phyloP scores from a whole-genome alignment of 1,284 basidiomycete species.

The Volvariella surrecta region DNA sequence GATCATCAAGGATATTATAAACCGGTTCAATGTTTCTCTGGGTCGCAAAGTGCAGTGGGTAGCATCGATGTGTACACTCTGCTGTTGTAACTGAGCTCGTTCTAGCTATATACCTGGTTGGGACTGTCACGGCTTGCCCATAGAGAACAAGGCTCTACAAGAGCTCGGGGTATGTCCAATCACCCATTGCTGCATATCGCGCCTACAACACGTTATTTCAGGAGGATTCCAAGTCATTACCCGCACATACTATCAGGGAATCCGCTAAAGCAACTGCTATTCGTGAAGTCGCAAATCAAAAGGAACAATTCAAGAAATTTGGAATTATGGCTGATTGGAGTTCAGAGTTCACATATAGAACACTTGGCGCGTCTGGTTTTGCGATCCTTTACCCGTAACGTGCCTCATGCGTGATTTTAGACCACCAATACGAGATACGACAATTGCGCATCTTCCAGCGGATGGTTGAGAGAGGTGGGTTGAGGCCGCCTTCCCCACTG shows the following conservation, averaged over 20 bases:
- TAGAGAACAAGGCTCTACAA: conserved; percentile 87
- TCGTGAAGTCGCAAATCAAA: conserved; percentile 73
- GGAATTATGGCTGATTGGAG: conserved; percentile 95
- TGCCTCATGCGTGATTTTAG: conserved; percentile 28
- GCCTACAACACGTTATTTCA: conserved; percentile 14
- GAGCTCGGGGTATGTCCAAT: conserved; percentile 51
- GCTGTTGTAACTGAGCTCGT: conserved; percentile 2
- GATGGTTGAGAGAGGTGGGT: conserved; percentile 79
- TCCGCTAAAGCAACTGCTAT: conserved; percentile 72
- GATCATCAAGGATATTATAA: conserved; percentile 94
- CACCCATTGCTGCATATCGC: conserved; percentile 4
- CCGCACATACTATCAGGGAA: conserved; percentile 58
- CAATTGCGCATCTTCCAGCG: conserved; percentile 83
- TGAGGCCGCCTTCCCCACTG: not conserved
- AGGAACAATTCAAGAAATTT: conserved; percentile 72
- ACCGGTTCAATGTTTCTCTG: conserved; percentile 77
- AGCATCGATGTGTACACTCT: conserved; percentile 3
- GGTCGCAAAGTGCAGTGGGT: conserved; percentile 81
- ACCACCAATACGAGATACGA: conserved; percentile 81
- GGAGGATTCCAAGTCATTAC: conserved; percentile 46
- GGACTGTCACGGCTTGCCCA: conserved; percentile 98
- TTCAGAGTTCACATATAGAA: conserved; percentile 71
- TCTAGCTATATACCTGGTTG: conserved; percentile 89
- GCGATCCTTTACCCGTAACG: not conserved
- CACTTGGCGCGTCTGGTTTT: conserved; percentile 52